Conservation (phyloP, 2,329 filamentous ascomycete species). For the Celoporthe dispersa region DNA sequence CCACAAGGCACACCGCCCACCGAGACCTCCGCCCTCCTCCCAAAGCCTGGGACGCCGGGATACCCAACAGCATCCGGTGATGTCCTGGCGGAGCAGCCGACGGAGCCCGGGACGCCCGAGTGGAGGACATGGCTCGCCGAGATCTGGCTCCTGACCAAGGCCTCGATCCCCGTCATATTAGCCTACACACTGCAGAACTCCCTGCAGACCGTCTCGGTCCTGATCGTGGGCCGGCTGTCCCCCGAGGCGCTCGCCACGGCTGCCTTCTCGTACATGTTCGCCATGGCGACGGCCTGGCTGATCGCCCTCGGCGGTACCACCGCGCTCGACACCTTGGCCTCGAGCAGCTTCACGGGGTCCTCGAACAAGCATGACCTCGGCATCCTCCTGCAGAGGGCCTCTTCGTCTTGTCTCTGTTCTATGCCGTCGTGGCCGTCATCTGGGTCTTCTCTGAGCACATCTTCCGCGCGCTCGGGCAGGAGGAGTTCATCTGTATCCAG, state of each 20-base stretch:
- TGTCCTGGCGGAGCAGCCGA: constrained; percentile 16
- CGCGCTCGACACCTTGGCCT: constrained; percentile 83
- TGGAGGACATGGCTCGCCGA: constrained; percentile 57
- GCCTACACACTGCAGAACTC: constrained; percentile 88
- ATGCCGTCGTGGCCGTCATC: constrained; percentile 71
- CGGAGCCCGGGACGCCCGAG: constrained; percentile 28
- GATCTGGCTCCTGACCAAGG: constrained; percentile 69
- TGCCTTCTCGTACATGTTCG: constrained; percentile 93
- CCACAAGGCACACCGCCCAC: constrained; percentile 21
- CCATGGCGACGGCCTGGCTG: constrained; percentile 86
- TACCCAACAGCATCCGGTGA: constrained; percentile 13
- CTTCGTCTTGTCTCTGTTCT: constrained; percentile 72
- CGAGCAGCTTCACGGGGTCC: constrained; percentile 80
- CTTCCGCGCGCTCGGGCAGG: constrained; percentile 76
- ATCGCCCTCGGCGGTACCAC: constrained; percentile 85
- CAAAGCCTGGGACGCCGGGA: constrained; percentile 21
- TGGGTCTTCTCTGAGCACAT: constrained; percentile 78
- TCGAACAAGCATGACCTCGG: constrained; percentile 79
- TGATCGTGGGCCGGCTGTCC: constrained; percentile 79
- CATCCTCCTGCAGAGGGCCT: constrained; percentile 78
- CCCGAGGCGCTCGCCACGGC: constrained; percentile 80
- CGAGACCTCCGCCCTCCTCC: constrained; percentile 30
- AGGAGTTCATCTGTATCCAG: constrained; percentile 75
- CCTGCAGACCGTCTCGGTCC: constrained; percentile 78
- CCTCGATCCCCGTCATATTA: constrained; percentile 77